Base-by-base conservation (phyloP, 2,329 filamentous ascomycete genomes). In the Cladorrhinum sp. region DNA sequence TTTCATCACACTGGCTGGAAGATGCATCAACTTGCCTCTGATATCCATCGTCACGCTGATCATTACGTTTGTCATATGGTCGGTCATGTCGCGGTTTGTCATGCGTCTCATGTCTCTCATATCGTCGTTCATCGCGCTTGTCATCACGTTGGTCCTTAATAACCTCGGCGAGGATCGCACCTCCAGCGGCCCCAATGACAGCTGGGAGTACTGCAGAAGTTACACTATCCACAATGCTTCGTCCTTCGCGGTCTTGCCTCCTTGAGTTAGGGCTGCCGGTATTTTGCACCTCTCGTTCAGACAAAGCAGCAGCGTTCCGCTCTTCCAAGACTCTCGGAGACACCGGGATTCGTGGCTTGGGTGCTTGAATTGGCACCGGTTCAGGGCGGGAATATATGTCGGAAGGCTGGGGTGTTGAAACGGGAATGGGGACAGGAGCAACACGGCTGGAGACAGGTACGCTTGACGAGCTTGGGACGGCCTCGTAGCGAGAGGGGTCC, bases 281-380 rank as follows among this genome's bases (percentile, higher is more conserved):
- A 1, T 24, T 36, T 4, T 57, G 42, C 3, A 16, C 1, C 10
- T 26, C 52, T 14, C 57, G 56, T 21, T 61, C 53, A 26, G 36
- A 55, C 55, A 64, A 63, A 8, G 57, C 60, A 1, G 21, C 60
- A 10, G 75, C 65, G 51, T 72, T 75, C 42, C 76, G 75, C 33
- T 81, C 76, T 53, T 86, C 82, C 67, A 91, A 90, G 1, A 93
- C 81, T 18, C 84, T 83, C 63, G 84, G 83, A 39, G 87, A 87
- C 2, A 96, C 86, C 0, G 90, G 91, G 2, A 83, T 80, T 61
- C 91, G 83, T 1, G 93, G 93, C 67, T 92, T 88, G 2, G 93
- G 93, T 68, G 96, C 91, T 72, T 95, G 89, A n/a, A 97, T 80
- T 10, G 87, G 86, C 30, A 92, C 82, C 0, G 85, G 80, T 5